These are phyloP conservation scores for Viridothelium virens DNA, from an alignment of 495 filamentous ascomycete genomes.

Conservation along the genomic window DNA sequence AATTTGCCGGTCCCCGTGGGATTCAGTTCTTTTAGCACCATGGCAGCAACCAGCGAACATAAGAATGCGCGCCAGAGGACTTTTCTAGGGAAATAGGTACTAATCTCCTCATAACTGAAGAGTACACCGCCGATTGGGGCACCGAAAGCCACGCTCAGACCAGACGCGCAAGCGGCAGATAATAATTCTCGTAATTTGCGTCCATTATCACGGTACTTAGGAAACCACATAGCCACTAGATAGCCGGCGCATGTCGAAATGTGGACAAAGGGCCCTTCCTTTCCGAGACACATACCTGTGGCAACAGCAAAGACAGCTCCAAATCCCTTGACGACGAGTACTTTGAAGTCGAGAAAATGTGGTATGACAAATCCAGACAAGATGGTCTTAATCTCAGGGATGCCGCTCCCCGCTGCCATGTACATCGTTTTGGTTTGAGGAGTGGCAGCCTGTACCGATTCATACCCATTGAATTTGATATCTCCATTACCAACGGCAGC, in stretches of 20 bases:
- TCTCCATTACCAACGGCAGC: conserved; percentile 32
- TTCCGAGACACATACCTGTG: conserved; percentile 52
- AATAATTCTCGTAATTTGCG: conserved; percentile 49
- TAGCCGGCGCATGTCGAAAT: conserved; percentile 52
- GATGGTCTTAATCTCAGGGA: conserved; percentile 55
- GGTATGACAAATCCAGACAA: conserved; percentile 54
- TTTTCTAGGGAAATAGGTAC: conserved; percentile 48
- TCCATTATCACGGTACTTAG: conserved; percentile 47
- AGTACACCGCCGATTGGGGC: conserved; percentile 53
- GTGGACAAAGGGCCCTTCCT: conserved; percentile 55
- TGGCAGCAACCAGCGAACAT: conserved; percentile 48
- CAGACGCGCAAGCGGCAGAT: conserved; percentile 48
- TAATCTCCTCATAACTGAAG: conserved; percentile 50
- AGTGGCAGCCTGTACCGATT: conserved; percentile 16
- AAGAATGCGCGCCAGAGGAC: conserved; percentile 52
- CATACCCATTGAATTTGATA: conserved; percentile 17
- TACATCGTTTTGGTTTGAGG: conserved; percentile 46
- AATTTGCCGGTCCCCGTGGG: conserved; percentile 51
- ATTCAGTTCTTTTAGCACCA: conserved; percentile 50
- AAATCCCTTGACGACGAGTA: conserved; percentile 50
- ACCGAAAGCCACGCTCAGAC: conserved; percentile 51
- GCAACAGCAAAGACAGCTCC: conserved; percentile 50
- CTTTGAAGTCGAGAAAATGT: conserved; percentile 47
- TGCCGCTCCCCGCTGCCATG: conserved; percentile 50
- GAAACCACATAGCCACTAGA: conserved; percentile 44